Evolutionary conservation across 1,139 yeast species (phyloP), one percentile per base, ranked within the genome.

Genomic region (Taiozyma onychis): DNA sequence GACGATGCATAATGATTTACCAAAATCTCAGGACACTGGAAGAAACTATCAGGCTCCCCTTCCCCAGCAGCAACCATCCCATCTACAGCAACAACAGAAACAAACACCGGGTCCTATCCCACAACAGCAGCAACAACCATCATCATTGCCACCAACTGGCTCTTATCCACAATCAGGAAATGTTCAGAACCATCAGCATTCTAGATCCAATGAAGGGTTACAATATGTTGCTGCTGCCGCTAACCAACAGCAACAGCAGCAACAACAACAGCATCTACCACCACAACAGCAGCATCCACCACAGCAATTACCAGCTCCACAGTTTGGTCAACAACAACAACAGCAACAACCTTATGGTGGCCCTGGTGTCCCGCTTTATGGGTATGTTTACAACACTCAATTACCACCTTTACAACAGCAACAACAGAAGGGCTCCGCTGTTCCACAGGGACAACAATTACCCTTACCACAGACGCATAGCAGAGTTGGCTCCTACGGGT

Each of bases 1-100:
- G 62, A 83, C 88, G 6, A 82, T 83, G 46, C 88, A 85, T 64
- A 82, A 80, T 56, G 76, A 78, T 27, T 72, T 86, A 47, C 95
- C 95, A 22, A 53, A 57, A 4, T 54, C 59, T 5, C 58, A 54
- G 43, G 44, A 53, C 8, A 39, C 48, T 18, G 45, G 54, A 48
- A 46, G 50, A 32, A 54, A 52, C 14, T 51, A 46, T 30, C 55
- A 48, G 24, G 53, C 45, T 9, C 51, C 52, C 18, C 46, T 43
- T 45, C 39, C 39, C 21, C 45, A 28, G 4, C 21, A 16, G 9
- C 9, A 14, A n/a, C 34, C 24, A n/a, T 10, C 10, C 6, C 43
- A 39, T 11, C 11, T 6, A 11, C 28, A 41, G 10, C 30, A 28
- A 37, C 24, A 18, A 13, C 39, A 27, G 44, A 39, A 47, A 11